Evolutionary conservation across 208 protist species (phyloP).

Genomic region (Acanthamoeba sp.): DNA sequence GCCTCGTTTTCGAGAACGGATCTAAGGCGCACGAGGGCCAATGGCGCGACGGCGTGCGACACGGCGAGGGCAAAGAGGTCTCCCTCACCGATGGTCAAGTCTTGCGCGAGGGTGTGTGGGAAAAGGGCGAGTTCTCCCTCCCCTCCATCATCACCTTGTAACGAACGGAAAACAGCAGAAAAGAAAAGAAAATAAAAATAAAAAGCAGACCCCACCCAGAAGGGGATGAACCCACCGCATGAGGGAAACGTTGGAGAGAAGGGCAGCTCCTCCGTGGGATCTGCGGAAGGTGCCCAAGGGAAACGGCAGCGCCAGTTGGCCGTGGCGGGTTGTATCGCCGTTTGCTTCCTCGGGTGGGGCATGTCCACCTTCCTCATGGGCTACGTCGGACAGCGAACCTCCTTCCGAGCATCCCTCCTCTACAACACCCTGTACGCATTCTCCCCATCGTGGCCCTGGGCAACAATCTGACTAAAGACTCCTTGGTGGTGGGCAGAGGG

Average conservation of each 20-base stretch:
- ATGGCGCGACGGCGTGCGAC: slow-evolving; percentile 47
- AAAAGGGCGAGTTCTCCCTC: slow-evolving; percentile 56
- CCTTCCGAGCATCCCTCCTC: slow-evolving; percentile 36
- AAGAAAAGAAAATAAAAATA: neutral
- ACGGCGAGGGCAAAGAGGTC: slow-evolving; percentile 58
- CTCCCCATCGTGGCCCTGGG: no score
- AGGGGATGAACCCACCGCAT: neutral
- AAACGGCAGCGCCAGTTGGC: neutral
- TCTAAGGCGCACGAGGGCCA: slow-evolving; percentile 28
- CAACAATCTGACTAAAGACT: no score
- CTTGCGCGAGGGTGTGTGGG: slow-evolving; percentile 26
- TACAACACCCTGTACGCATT: slow-evolving; percentile 47
- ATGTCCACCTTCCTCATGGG: slow-evolving; percentile 60
- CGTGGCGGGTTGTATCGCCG: neutral
- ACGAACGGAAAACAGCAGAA: neutral
- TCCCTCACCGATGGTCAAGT: neutral
- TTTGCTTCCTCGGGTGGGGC: slow-evolving; percentile 70
- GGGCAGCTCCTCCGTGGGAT: neutral
- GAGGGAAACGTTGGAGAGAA: neutral
- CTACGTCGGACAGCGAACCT: slow-evolving; percentile 11
- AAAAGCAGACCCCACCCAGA: neutral
- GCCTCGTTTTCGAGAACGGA: slow-evolving; percentile 27
- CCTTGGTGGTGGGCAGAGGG: neutral
- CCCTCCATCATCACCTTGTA: neutral
- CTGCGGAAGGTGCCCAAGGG: neutral